Evolutionary conservation across 306 rosid species (phyloP).

Genomic region (Malus fusca): DNA sequence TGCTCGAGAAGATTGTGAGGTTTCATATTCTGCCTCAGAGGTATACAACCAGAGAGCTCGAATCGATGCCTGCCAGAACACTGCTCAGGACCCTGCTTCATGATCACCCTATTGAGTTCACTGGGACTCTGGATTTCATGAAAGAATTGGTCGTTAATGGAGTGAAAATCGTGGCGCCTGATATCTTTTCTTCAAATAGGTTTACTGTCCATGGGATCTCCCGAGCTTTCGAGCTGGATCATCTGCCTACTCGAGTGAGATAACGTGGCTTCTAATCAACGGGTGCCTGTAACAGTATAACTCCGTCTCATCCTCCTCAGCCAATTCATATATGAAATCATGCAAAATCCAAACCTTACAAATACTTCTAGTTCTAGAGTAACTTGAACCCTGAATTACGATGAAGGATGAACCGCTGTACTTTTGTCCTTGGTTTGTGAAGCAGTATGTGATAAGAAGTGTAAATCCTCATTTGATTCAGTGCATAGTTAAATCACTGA

Average conservation of each 20-base stretch:
- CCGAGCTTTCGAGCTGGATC: constrained; percentile 34
- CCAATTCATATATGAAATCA: background rate
- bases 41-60: constrained; percentile 33
- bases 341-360: background rate
- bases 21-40: constrained; percentile 64
- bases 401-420: too few relatives aligned
- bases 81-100: constrained; percentile 38
- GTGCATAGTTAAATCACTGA: background rate
- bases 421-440: background rate
- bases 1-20: constrained; percentile 52
- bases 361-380: background rate
- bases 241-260: constrained; percentile 9
- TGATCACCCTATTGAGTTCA: constrained; percentile 39
- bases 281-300: background rate
- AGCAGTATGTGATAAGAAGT: background rate
- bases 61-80: constrained; percentile 29
- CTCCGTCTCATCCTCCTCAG: background rate
- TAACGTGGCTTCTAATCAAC: background rate
- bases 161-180: constrained; percentile 51
- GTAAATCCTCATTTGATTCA: background rate
- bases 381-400: background rate
- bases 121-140: constrained; percentile 24
- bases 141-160: constrained; percentile 41
- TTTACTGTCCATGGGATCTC: constrained; percentile 72
- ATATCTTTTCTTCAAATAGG: constrained; percentile 37